A percentile compares a stretch with the other conserved stretches of the same genome.
Conservation (phyloP, 768 basidiomycete genomes). For the Boletus sp. region DNA sequence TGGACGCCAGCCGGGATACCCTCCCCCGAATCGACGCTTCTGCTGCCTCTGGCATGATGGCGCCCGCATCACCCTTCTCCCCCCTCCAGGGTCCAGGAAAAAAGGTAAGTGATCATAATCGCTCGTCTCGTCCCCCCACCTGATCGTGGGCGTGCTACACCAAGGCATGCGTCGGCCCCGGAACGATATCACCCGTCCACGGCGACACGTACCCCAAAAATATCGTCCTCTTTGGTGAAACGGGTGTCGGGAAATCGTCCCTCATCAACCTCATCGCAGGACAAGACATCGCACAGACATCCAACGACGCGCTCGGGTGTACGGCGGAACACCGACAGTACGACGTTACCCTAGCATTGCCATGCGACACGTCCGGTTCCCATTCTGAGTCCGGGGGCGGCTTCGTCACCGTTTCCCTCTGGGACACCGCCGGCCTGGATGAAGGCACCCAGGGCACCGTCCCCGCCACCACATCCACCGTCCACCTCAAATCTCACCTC, state of each 20-base stretch:
- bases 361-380: not conserved
- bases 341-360: not conserved
- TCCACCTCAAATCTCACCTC: not conserved
- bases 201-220: not conserved
- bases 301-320: slow-evolving; percentile 4
- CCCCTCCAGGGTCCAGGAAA: not conserved
- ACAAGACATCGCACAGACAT: not conserved
- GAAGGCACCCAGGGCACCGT: not conserved
- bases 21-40: not conserved
- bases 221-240: not conserved
- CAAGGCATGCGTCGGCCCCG: not conserved
- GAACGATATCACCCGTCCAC: not conserved
- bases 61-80: not conserved
- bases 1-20: not conserved
- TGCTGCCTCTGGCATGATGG: not conserved
- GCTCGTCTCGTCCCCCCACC: not conserved
- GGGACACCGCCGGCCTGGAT: slow-evolving; percentile 2
- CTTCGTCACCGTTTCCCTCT: not conserved
- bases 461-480: not conserved
- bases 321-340: not conserved
- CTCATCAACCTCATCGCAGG: not conserved
- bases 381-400: not conserved
- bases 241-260: not conserved
- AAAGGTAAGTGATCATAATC: not conserved
- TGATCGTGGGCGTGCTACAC: not conserved